Percentiles rank a stretch among this genome's conserved stretches.
Conservation (phyloP, 1,284 basidiomycete genomes). For the Fomitopsis schrenkii region DNA sequence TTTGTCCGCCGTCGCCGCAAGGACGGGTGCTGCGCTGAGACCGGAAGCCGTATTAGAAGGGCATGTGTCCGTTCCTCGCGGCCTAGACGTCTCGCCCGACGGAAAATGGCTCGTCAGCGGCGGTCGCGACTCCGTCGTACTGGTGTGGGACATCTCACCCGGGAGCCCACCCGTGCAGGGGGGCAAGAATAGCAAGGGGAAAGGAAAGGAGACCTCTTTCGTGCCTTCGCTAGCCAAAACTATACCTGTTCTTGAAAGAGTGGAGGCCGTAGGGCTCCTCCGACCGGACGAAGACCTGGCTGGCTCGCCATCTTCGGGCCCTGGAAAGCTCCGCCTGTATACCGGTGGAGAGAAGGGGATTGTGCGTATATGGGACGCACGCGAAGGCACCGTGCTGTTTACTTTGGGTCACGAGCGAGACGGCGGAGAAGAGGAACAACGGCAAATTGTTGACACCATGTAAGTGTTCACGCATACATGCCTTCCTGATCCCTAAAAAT, state of each 20-base stretch:
- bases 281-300: slow-evolving; percentile 44
- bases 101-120: slow-evolving; percentile 86
- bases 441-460: slow-evolving; percentile 71
- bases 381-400: slow-evolving; percentile 59
- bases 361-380: slow-evolving; percentile 81
- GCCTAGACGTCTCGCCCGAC: slow-evolving; percentile 79
- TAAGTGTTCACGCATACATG: slow-evolving; percentile 35
- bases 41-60: slow-evolving; percentile 83
- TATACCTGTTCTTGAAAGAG: slow-evolving; percentile 81
- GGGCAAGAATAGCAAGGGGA: slow-evolving; percentile 39
- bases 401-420: slow-evolving; percentile 52
- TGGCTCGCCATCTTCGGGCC: slow-evolving; percentile 33
- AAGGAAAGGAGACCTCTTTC: slow-evolving; percentile 44
- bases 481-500: slow-evolving; percentile 10
- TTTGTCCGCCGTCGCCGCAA: slow-evolving; percentile 57
- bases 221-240: slow-evolving; percentile 74
- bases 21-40: slow-evolving; percentile 54
- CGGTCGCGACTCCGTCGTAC: slow-evolving; percentile 85
- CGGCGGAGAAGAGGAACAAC: slow-evolving; percentile 64
- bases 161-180: slow-evolving; percentile 24
- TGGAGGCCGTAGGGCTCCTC: slow-evolving; percentile 82
- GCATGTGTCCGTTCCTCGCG: slow-evolving; percentile 88
- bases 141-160: slow-evolving; percentile 80
- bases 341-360: slow-evolving; percentile 89
- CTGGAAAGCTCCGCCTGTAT: slow-evolving; percentile 59